Base-by-base conservation (phyloP, 208 protist species). In the Crithidia brevicula region DNA sequence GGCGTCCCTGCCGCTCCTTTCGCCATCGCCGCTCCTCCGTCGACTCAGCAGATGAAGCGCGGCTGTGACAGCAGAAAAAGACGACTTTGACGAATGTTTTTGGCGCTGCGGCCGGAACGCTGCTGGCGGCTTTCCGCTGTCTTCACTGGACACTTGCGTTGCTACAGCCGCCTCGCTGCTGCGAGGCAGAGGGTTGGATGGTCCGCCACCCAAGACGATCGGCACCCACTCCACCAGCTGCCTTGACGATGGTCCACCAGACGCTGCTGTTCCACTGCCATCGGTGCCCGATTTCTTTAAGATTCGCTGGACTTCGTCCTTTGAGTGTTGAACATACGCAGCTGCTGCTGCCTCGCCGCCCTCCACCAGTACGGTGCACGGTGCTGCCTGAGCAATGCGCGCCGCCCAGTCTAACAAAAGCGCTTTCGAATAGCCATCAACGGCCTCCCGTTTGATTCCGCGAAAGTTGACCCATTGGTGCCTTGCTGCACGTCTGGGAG, bases 301-400 rank as follows among this genome's bases (percentile, higher is more conserved):
- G n/a, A n/a, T n/a, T n/a, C n/a, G 9, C 27, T 57, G 62, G 0
- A 60, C 69, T 34, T 73, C 79, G 6, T 61, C 57, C 58, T 79
- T 54, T 30, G 81, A 47, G 43, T 67, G 53, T 31, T 27, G 2
- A 1, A 85, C 67, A 28, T 85, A 72, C 6, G 30, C 20, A 18
- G 51, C 36, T 34, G 1, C 28, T 6, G 43, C 47, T 4, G 25
- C 54, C 36, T 45, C 53, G n/a, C n/a, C 9, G 20, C 66, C 36
- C 25, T 86, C 74, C 16, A 86, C 67, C 30, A 90, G 33, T 25
- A 93, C 77, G 8, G 64, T 42, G 59, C 88, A 93, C 18, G 88
- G 88, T 2, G 88, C 74, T 36, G 68, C 69, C 30, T 79, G 67
- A 18, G 85, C 56, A 59, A 93, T 83, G 25, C 71, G 49, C 20